Evolutionary conservation across 768 basidiomycete genomes (phyloP).

Genomic region (Tylopilus subfusipes): DNA sequence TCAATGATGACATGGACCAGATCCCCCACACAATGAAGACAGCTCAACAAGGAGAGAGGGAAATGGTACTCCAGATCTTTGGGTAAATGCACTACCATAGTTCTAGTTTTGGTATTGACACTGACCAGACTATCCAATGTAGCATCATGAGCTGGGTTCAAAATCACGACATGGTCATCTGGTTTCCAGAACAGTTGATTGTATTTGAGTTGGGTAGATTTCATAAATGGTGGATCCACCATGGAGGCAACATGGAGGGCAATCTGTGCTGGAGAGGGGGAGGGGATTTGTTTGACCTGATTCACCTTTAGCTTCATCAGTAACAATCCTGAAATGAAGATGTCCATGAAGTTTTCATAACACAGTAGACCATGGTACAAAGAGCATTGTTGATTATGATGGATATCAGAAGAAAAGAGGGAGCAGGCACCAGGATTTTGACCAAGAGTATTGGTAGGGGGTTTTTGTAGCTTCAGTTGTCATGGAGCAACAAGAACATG

Average conservation of each 20-base stretch:
- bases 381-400: neutral
- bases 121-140: neutral
- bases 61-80: neutral
- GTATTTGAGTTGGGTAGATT: too few species aligned
- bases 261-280: neutral
- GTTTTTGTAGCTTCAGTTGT: neutral
- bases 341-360: neutral
- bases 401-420: neutral
- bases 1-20: neutral
- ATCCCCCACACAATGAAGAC: neutral
- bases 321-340: neutral
- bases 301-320: neutral
- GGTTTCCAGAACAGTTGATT: neutral
- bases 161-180: neutral
- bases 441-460: neutral
- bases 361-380: neutral
- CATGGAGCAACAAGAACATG: neutral
- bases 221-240: too few species aligned
- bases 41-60: neutral
- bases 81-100: neutral
- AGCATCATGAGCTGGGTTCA: neutral
- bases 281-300: neutral
- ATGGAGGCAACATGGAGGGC: too few species aligned
- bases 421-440: too few species aligned
- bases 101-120: neutral